Conservation (phyloP, 2,329 filamentous ascomycete genomes). For the Pezicula neosporulosa region DNA sequence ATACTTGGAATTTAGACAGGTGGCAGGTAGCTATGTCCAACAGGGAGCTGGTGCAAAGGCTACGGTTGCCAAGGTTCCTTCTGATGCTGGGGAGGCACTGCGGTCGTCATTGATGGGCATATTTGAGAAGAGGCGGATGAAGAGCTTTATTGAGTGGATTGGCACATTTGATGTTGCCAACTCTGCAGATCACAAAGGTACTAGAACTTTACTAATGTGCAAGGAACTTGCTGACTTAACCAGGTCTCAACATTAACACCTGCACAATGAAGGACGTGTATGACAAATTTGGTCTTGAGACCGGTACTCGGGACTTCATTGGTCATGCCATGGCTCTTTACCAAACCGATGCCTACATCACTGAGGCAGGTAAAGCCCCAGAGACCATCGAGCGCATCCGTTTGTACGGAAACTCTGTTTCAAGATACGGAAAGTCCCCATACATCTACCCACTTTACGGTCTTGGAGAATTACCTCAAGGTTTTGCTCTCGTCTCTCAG, state of each 20-base stretch:
- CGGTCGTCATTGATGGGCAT: slow-evolving; percentile 93
- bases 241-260: slow-evolving; percentile 74
- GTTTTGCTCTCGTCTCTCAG: slow-evolving; percentile 92
- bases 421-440: slow-evolving; percentile 94
- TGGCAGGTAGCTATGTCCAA: slow-evolving; percentile 95
- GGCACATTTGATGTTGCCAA: slow-evolving; percentile 82
- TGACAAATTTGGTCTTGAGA: slow-evolving; percentile 93
- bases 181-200: slow-evolving; percentile 85
- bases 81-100: slow-evolving; percentile 85
- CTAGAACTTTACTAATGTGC: slow-evolving; percentile 19
- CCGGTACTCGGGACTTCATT: slow-evolving; percentile 88
- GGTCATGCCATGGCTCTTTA: slow-evolving; percentile 98
- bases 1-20: slow-evolving; percentile 91
- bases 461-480: slow-evolving; percentile 93
- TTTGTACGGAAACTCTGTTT: slow-evolving; percentile 96
- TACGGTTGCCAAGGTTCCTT: slow-evolving; percentile 94
- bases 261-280: slow-evolving; percentile 98
- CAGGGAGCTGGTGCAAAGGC: slow-evolving; percentile 79
- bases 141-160: slow-evolving; percentile 95
- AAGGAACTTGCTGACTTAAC: slow-evolving; percentile 17
- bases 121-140: slow-evolving; percentile 96
- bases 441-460: slow-evolving; percentile 99
- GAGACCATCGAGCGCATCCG: slow-evolving; percentile 90
- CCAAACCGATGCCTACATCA: slow-evolving; percentile 84
- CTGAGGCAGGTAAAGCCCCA: slow-evolving; percentile 66